phyloP scores from a whole-genome alignment of 352 stramenopile genomes.

The Phytophthora europaea region DNA sequence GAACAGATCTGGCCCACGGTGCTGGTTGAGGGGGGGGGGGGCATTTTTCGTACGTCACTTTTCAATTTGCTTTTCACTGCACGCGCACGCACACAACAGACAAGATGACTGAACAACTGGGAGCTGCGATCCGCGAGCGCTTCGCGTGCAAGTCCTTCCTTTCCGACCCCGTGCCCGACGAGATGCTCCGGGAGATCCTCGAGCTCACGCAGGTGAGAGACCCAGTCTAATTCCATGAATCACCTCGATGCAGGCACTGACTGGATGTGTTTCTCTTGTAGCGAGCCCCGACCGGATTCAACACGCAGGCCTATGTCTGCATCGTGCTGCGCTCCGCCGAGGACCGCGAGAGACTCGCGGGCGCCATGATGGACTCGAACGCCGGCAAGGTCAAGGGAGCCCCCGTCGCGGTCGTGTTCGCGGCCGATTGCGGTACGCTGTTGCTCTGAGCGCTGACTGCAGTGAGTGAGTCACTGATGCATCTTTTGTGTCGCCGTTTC shows the following conservation, averaged over 20 bases:
- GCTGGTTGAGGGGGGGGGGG: too few species aligned
- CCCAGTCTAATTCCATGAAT: too few species aligned
- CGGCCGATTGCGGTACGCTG: conserved; percentile 63
- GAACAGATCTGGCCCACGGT: too few species aligned
- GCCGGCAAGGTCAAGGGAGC: conserved; percentile 67
- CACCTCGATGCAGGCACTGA: not conserved
- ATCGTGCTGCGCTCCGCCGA: conserved; percentile 64
- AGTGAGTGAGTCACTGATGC: not conserved
- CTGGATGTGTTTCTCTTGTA: conserved; percentile 19
- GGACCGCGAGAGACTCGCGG: conserved; percentile 61
- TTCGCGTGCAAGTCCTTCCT: conserved; percentile 49
- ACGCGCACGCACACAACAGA: not conserved
- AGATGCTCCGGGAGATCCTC: conserved; percentile 66
- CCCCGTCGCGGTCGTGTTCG: conserved; percentile 76
- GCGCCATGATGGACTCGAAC: conserved; percentile 74
- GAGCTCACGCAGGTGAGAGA: conserved; percentile 61
- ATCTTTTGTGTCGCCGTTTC: not conserved
- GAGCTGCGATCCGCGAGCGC: conserved; percentile 33
- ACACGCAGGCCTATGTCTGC: conserved; percentile 73
- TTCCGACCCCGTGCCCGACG: conserved; percentile 51
- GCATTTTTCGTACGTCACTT: conserved; percentile 24
- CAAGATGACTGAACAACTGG: conserved; percentile 24
- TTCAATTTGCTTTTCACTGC: conserved; percentile 15
- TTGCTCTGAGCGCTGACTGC: not conserved
- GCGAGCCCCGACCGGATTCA: conserved; percentile 76